Base-by-base conservation (phyloP, 805 yeast genomes). In the Starmerella roubikii region DNA sequence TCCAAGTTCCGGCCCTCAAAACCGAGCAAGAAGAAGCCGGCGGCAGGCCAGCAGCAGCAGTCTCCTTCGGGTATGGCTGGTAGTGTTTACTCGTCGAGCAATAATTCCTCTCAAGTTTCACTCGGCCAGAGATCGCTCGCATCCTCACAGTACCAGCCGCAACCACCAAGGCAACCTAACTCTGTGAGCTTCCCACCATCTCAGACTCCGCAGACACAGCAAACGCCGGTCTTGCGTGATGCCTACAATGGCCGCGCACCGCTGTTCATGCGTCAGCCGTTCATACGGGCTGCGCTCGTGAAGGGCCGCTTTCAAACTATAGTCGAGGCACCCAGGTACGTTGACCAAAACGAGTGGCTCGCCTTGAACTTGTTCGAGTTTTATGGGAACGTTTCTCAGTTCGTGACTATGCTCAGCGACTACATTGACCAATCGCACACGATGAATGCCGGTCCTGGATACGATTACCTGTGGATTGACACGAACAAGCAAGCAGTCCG, bases 301-400 rank as follows among this genome's bases (percentile, higher is more conserved):
- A 91, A 88, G 55, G 99, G 99, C 15, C 81, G 94, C 0, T 91
- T 85, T 64, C 85, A 82, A 54, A 86, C 98, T 1, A 91, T 91
- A 48, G 96, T 91, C 1, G 94, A 83, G 54, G 65, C 84, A 18
- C 98, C 99, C 16, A 84, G 83, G 55, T 88, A 88, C 55, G 96
- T 93, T 11, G 97, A 91, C 54, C 69, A 74, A 43, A 82, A 85
- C 39, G 99, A 91, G 58, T 91, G 99, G 99, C 66, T 91, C 15
- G 95, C 97, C 1, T 69, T 91, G 40, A 91, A 85, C 57, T 75
- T 83, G 6, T 86, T 86, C 59, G 98, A 91, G 59, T 72, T 83
- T 49, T 84, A 78, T 62, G 79, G 80, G 35, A 84, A 83, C 53
- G 60, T 91, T 41, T 79, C 81, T 49, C 91, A 81, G 54, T 85